phyloP scores from a whole-genome alignment of 2,329 filamentous ascomycete species.

The Colletotrichum liriopes region DNA sequence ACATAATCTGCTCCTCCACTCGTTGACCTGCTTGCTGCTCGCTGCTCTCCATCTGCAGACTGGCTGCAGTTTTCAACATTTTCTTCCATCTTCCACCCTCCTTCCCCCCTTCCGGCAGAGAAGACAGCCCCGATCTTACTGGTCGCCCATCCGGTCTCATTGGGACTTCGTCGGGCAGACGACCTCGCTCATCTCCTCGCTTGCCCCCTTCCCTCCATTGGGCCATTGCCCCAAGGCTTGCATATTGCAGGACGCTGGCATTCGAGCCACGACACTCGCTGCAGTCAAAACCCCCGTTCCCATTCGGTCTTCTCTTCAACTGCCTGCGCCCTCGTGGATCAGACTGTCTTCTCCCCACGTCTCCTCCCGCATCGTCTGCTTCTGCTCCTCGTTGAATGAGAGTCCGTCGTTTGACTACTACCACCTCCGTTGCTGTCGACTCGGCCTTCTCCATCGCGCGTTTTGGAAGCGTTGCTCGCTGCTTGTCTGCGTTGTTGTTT shows the following conservation, averaged over 20 bases:
- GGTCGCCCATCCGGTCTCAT: constrained; percentile 9
- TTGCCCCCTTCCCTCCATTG: constrained; percentile 40
- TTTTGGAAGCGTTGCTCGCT: constrained; percentile 11
- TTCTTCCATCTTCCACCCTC: constrained; percentile 31
- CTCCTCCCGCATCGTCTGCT: constrained; percentile 34
- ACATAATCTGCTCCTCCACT: constrained; percentile 37
- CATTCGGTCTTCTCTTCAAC: constrained; percentile 41
- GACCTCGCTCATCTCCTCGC: not conserved
- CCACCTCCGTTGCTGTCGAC: constrained; percentile 24
- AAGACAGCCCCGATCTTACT: constrained; percentile 7
- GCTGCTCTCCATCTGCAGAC: constrained; percentile 12
- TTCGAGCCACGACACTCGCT: constrained; percentile 59
- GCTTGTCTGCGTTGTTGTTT: constrained; percentile 32
- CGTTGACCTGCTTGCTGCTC: constrained; percentile 1
- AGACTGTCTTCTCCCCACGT: constrained; percentile 41
- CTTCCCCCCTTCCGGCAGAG: constrained; percentile 1
- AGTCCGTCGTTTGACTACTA: constrained; percentile 20
- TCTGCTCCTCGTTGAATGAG: constrained; percentile 28
- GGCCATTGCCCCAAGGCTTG: constrained; percentile 42
- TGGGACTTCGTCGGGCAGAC: constrained; percentile 2
- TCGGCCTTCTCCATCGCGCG: constrained; percentile 23
- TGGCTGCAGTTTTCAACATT: constrained; percentile 12
- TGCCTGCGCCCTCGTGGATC: constrained; percentile 41
- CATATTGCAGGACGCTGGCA: constrained; percentile 52
- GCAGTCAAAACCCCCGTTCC: constrained; percentile 50